These are phyloP conservation scores for Paracamarosporium sp. DNA, from an alignment of 2,329 filamentous ascomycete species.

Conservation along the genomic window DNA sequence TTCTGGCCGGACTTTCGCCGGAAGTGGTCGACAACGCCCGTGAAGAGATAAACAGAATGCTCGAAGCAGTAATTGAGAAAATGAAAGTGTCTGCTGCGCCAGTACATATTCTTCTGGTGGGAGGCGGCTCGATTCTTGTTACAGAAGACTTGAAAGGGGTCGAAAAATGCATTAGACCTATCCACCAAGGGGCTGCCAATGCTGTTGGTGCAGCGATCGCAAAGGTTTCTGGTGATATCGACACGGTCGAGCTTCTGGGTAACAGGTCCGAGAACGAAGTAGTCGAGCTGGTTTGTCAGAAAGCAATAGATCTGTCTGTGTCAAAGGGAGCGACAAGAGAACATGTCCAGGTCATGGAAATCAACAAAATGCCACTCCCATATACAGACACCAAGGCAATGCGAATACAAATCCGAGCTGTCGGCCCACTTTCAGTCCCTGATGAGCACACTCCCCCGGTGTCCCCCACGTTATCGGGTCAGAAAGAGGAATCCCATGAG, in stretches of 20 bases:
- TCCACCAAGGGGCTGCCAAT: conserved; percentile 67
- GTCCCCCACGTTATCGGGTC: no score
- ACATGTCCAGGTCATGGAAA: no score
- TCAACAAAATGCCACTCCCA: no score
- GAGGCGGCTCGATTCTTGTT: conserved; percentile 67
- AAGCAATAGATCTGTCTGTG: conserved; percentile 35
- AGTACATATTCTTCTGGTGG: conserved; percentile 66
- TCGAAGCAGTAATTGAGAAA: conserved; percentile 64
- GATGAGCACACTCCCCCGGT: no score
- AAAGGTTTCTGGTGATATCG: conserved; percentile 58
- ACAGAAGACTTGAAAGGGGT: conserved; percentile 63
- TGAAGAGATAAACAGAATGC: conserved; percentile 54
- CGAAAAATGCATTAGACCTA: conserved; percentile 62
- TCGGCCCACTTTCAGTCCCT: no score
- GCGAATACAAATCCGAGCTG: no score
- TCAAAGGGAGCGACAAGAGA: no score
- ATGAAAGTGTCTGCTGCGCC: conserved; percentile 68
- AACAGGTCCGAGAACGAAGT: conserved; percentile 45
- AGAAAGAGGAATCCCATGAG: no score
- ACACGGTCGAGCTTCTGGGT: conserved; percentile 42
- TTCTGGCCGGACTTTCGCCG: no score
- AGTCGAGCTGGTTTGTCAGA: conserved; percentile 45
- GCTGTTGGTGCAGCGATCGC: conserved; percentile 70
- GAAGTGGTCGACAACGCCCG: conserved; percentile 37
- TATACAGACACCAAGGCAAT: no score